phyloP scores from a whole-genome alignment of 1,139 yeast species.

The Wickerhamiella infanticola region DNA sequence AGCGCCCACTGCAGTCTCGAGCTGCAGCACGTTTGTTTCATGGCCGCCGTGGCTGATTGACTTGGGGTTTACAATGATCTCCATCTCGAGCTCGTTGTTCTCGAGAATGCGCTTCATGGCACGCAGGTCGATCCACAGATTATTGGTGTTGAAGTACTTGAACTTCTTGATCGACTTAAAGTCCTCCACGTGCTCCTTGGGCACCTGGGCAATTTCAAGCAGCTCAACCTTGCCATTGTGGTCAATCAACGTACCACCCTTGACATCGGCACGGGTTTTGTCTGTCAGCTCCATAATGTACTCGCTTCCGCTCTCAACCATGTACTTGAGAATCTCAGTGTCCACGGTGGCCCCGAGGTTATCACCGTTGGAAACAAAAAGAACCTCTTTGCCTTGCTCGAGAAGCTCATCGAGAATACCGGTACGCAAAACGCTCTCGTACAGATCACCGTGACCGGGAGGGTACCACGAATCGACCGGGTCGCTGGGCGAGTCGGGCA shows the following conservation, averaged over 20 bases:
- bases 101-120: slow-evolving; percentile 90
- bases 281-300: slow-evolving; percentile 97
- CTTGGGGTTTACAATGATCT: slow-evolving; percentile 90
- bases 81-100: slow-evolving; percentile 67
- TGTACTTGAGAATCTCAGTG: slow-evolving; percentile 75
- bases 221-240: slow-evolving; percentile 91
- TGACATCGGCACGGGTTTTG: slow-evolving; percentile 97
- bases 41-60: slow-evolving; percentile 60
- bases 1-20: slow-evolving; percentile 98
- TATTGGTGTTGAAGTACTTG: slow-evolving; percentile 95
- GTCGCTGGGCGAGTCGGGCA: slow-evolving; percentile 65
- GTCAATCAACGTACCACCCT: slow-evolving; percentile 96
- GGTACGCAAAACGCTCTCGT: slow-evolving; percentile 74
- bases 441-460: slow-evolving; percentile 97
- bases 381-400: slow-evolving; percentile 85
- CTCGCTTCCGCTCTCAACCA: slow-evolving; percentile 83
- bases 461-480: slow-evolving; percentile 88
- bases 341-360: slow-evolving; percentile 98
- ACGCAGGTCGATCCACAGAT: slow-evolving; percentile 89
- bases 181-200: slow-evolving; percentile 96
- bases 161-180: slow-evolving; percentile 95
- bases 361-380: slow-evolving; percentile 96
- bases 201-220: slow-evolving; percentile 96
- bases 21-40: slow-evolving; percentile 77
- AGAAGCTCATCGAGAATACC: slow-evolving; percentile 86